Conservation (phyloP, 2,329 filamentous ascomycete genomes). For the Chaetothyriales sp. region DNA sequence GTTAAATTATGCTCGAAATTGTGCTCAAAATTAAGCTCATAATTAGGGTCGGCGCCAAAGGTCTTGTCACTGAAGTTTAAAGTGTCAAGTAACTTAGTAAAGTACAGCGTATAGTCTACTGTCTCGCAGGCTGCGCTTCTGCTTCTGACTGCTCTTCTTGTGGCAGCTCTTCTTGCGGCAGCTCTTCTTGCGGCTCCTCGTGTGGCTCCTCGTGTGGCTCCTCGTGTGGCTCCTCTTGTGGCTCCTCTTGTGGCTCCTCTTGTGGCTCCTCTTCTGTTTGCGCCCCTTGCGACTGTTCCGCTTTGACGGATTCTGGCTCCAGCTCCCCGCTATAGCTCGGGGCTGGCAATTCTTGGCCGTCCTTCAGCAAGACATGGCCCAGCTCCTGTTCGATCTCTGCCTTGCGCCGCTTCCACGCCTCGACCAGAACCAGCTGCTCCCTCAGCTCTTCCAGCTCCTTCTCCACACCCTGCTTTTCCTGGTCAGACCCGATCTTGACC, state of each 20-base stretch:
- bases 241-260: too few relatives aligned
- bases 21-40: too few relatives aligned
- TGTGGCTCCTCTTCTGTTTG: too few relatives aligned
- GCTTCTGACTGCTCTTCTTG: neutral
- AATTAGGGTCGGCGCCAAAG: too few relatives aligned
- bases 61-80: too few relatives aligned
- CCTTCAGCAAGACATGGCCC: conserved; percentile 31
- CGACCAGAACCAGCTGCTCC: conserved; percentile 64
- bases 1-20: too few relatives aligned
- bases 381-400: conserved; percentile 74
- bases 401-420: conserved; percentile 64
- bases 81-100: too few relatives aligned
- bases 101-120: neutral
- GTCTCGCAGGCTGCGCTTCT: neutral
- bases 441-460: conserved; percentile 75
- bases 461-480: conserved; percentile 85
- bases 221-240: too few relatives aligned
- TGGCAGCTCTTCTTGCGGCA: too few relatives aligned
- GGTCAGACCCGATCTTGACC: conserved; percentile 81
- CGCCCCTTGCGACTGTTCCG: neutral
- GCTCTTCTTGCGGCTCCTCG: too few relatives aligned
- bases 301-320: neutral
- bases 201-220: too few relatives aligned
- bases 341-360: neutral
- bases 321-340: neutral